Evolutionary conservation across 371 early-diverging fungal species (phyloP).

Genomic region (Actinomortierella ambigua): DNA sequence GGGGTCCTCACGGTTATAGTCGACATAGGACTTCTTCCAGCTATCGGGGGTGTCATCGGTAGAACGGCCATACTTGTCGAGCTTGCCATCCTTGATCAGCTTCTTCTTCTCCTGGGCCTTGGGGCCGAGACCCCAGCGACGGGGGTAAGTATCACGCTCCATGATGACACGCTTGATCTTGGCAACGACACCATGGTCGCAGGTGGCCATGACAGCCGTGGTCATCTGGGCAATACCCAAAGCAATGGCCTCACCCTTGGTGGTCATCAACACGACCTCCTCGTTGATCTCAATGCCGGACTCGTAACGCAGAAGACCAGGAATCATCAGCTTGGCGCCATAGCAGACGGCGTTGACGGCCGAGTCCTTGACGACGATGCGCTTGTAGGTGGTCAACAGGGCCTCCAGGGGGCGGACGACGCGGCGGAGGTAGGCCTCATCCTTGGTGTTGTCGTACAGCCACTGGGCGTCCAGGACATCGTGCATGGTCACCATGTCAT

Average conservation of each 20-base stretch:
- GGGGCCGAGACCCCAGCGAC: slow-evolving; percentile 98
- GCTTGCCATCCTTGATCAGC: slow-evolving; percentile 94
- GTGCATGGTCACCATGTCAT: slow-evolving; percentile 98
- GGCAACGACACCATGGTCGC: slow-evolving; percentile 94
- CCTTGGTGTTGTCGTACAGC: slow-evolving; percentile 95
- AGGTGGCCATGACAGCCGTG: slow-evolving; percentile 95
- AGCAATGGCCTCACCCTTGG: slow-evolving; percentile 99
- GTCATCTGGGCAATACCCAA: slow-evolving; percentile 97
- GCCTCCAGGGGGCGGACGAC: slow-evolving; percentile 98
- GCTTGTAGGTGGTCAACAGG: slow-evolving; percentile 94
- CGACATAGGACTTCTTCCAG: slow-evolving; percentile 76
- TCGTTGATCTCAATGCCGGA: slow-evolving; percentile 94
- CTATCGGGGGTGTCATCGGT: slow-evolving; percentile 77
- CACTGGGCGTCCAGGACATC: slow-evolving; percentile 99
- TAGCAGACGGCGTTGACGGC: slow-evolving; percentile 99
- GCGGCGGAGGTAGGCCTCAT: slow-evolving; percentile 94
- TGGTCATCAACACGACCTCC: slow-evolving; percentile 98
- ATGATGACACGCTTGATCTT: slow-evolving; percentile 99
- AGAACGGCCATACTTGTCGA: slow-evolving; percentile 94
- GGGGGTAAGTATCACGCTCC: slow-evolving; percentile 99
- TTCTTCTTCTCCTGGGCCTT: slow-evolving; percentile 96
- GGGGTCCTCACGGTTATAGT: slow-evolving; percentile 56
- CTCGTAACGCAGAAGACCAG: slow-evolving; percentile 98
- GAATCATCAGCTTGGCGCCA: slow-evolving; percentile 99
- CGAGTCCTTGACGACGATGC: slow-evolving; percentile 99